Percentiles rank a stretch among this genome's conserved stretches.
Conservation (phyloP, 176 grass and related monocot species). For the Avena insularis region DNA sequence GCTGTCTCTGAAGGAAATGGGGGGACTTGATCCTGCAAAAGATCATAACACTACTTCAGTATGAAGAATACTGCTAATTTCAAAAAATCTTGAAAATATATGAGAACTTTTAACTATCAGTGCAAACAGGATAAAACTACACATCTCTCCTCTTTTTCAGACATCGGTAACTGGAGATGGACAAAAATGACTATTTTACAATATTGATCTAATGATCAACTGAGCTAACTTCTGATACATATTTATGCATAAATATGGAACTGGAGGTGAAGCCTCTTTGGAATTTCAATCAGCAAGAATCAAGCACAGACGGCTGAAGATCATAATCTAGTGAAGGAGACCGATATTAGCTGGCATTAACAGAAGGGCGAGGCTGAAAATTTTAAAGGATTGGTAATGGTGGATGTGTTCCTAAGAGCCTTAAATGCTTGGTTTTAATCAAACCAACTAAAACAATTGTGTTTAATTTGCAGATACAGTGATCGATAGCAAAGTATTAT, state of each 20-base stretch:
- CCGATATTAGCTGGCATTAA: background rate
- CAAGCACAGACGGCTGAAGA: background rate
- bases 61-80: constrained; percentile 2
- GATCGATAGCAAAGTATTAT: background rate
- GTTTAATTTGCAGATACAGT: constrained; percentile 14
- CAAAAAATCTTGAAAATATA: background rate
- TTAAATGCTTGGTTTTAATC: constrained; percentile 1
- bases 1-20: constrained; percentile 90
- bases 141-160: background rate
- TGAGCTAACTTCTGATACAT: constrained; percentile 19
- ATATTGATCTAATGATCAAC: constrained; percentile 8
- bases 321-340: background rate
- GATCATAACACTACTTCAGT: background rate
- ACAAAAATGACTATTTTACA: constrained; percentile 7
- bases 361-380: background rate
- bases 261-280: background rate
- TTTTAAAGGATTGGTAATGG: background rate
- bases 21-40: constrained; percentile 91
- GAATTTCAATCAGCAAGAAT: background rate
- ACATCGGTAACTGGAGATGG: background rate
- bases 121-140: background rate
- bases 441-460: background rate
- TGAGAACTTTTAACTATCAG: constrained; percentile 15
- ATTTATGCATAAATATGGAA: constrained; percentile 18
- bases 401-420: background rate